Conservation (phyloP, 2,329 filamentous ascomycete genomes). For the Corniculantispora saksenae region DNA sequence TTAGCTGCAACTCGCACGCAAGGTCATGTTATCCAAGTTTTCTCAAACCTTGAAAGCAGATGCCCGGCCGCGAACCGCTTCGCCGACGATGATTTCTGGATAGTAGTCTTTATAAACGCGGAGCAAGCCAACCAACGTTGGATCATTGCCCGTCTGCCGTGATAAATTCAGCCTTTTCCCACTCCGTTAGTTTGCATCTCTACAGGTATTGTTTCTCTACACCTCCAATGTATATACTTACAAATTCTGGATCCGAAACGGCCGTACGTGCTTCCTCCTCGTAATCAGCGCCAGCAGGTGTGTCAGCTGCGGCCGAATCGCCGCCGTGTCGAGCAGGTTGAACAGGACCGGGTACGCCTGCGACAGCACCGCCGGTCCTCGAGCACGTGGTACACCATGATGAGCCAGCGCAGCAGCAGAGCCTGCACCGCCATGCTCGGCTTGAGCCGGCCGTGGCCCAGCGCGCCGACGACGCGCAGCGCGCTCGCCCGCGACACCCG, state of each 20-base stretch:
- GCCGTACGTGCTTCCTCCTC: conserved; percentile 77
- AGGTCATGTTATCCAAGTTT: not conserved
- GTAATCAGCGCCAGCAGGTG: conserved; percentile 80
- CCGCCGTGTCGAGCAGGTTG: conserved; percentile 78
- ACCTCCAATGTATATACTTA: conserved; percentile 37
- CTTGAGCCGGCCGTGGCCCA: conserved; percentile 79
- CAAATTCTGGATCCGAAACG: conserved; percentile 79
- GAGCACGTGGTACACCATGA: conserved; percentile 72
- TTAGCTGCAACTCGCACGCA: not conserved
- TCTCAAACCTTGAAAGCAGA: conserved; percentile 61
- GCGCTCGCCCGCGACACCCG: conserved; percentile 62
- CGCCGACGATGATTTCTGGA: conserved; percentile 81
- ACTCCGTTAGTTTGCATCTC: conserved; percentile 8
- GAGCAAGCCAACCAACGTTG: conserved; percentile 70
- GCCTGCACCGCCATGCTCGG: conserved; percentile 71
- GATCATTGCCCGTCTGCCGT: conserved; percentile 69
- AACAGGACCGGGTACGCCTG: conserved; percentile 77
- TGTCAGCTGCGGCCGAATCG: conserved; percentile 67
- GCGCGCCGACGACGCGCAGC: conserved; percentile 66
- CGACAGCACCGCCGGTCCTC: conserved; percentile 64
- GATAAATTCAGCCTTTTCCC: conserved; percentile 55
- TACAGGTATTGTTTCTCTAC: not conserved
- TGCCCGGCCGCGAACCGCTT: conserved; percentile 60
- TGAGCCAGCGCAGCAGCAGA: conserved; percentile 74
- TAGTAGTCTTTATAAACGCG: conserved; percentile 90